Evolutionary conservation across 257 asterid genomes (phyloP), one percentile per base, ranked within the genome.

Genomic region (Petrea volubilis): DNA sequence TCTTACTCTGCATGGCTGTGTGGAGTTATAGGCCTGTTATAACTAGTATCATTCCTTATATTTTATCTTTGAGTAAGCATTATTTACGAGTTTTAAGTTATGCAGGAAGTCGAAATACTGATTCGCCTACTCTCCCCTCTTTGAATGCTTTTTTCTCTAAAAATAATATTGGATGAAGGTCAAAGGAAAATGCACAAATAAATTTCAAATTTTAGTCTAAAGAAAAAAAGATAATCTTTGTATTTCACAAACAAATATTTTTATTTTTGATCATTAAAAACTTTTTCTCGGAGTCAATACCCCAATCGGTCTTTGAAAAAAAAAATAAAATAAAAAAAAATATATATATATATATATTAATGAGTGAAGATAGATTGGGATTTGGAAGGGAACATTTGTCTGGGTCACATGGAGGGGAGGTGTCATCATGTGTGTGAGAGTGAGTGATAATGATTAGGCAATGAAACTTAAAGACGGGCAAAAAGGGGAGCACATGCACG

Each of bases 361-460:
- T 4, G 27, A 46, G 43, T 10, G 44, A 67, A 38, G 10, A 31
- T 23, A 27, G 29, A 78, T 69, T 49, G 80, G 80, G 84, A 75
- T 71, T 71, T 60, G 84, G 55, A 24, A 72, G 59, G 23, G 78
- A 38, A 38, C 62, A 52, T 65, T 24, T 76, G 74, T 73, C 49
- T 67, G 44, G 70, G 75, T 73, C 65, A 70, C 71, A 59, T 60
- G 76, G 44, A 31, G 60, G 20, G 55, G 14, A 38, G n/a, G 60
- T 51, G 65, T 41, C n/a, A n/a, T n/a, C n/a, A n/a, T n/a, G n/a
- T n/a, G 61, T 50, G 73, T 72, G 73, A 20, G 80, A 44, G 75
- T 65, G 72, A 60, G 78, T 64, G 73, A 72, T 68, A 72, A 71
- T 76, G 75, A 76, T 76, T 72, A 67, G 67, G 63, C 50, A 76